Conservation (phyloP, 805 yeast genomes). For the Cyberlindnera saturnus region DNA sequence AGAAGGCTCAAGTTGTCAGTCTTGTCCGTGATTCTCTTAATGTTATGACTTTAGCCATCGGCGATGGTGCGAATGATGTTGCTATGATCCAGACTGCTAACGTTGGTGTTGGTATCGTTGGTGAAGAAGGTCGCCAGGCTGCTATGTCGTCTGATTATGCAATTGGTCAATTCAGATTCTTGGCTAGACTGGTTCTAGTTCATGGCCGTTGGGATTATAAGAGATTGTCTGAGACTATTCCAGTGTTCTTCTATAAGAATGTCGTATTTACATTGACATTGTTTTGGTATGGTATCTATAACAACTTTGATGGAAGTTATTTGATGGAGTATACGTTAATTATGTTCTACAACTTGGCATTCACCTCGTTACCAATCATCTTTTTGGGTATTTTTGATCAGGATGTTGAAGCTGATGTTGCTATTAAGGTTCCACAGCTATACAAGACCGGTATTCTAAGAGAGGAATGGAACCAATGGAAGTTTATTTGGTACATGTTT, state of each 20-base stretch:
- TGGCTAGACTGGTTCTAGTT: constrained; percentile 58
- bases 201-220: constrained; percentile 88
- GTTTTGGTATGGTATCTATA: constrained; percentile 76
- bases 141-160: constrained; percentile 87
- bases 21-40: constrained; percentile 64
- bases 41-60: constrained; percentile 78
- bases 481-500: constrained; percentile 67
- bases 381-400: constrained; percentile 75
- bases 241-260: constrained; percentile 74
- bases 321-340: constrained; percentile 72
- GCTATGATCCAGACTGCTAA: constrained; percentile 88
- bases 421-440: constrained; percentile 66
- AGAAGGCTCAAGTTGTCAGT: constrained; percentile 89
- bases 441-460: constrained; percentile 70
- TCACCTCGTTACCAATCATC: constrained; percentile 75
- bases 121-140: constrained; percentile 87
- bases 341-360: constrained; percentile 79
- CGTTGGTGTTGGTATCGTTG: constrained; percentile 68
- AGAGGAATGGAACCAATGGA: constrained; percentile 60
- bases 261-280: constrained; percentile 67
- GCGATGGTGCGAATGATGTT: constrained; percentile 86
- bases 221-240: constrained; percentile 77
- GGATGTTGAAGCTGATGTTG: constrained; percentile 65
- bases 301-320: constrained; percentile 74
- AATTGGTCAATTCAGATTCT: constrained; percentile 71